Conservation (phyloP, 352 stramenopile genomes). For the Plasmopara viticola region DNA sequence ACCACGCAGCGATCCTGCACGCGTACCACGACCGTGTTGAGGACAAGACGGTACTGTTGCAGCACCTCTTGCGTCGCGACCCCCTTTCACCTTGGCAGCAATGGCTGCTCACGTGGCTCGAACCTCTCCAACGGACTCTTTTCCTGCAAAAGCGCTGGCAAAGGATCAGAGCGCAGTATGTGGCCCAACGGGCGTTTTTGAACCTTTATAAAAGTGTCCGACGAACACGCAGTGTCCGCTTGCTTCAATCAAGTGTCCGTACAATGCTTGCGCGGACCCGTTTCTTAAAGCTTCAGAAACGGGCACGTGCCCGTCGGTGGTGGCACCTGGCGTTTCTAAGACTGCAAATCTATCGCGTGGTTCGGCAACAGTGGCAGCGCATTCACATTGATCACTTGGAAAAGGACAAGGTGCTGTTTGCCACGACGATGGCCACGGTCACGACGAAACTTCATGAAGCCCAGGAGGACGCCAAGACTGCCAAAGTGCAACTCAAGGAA, state of each 20-base stretch:
- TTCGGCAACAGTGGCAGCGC: slow-evolving; percentile 47
- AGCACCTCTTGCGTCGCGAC: slow-evolving; percentile 49
- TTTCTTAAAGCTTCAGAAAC: slow-evolving; percentile 58
- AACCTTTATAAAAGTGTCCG: slow-evolving; percentile 66
- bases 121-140: slow-evolving; percentile 70
- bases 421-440: slow-evolving; percentile 32
- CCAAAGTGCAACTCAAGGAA: slow-evolving; percentile 48
- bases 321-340: slow-evolving; percentile 69
- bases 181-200: slow-evolving; percentile 75
- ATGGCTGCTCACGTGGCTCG: slow-evolving; percentile 83
- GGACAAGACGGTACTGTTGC: slow-evolving; percentile 79
- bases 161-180: slow-evolving; percentile 65
- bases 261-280: slow-evolving; percentile 59
- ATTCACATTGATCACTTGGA: slow-evolving; percentile 75
- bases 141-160: slow-evolving; percentile 85
- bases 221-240: slow-evolving; percentile 51
- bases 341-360: slow-evolving; percentile 43
- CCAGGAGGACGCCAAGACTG: slow-evolving; percentile 37
- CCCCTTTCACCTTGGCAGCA: slow-evolving; percentile 56
- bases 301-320: slow-evolving; percentile 52
- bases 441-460: slow-evolving; percentile 33
- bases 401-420: slow-evolving; percentile 50
- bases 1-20: slow-evolving; percentile 67
- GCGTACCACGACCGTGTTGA: slow-evolving; percentile 69
- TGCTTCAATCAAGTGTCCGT: slow-evolving; percentile 61